Evolutionary conservation across 148 eudicot genomes (phyloP).

Genomic region (Chenopodium formosanum): DNA sequence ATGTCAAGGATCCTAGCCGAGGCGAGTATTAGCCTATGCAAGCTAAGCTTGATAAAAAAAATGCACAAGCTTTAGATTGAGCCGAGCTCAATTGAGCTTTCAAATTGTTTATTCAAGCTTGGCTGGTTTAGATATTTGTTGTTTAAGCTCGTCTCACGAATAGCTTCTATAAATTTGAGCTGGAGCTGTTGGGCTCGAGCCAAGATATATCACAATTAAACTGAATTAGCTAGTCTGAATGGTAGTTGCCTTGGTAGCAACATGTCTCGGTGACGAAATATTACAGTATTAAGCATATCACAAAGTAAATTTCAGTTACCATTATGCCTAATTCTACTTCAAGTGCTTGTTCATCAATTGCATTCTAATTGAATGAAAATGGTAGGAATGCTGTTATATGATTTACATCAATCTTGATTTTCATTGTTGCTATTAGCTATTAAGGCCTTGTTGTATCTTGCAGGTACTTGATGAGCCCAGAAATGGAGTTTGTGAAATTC

Average conservation of each 20-base stretch:
- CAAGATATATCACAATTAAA: too few species aligned
- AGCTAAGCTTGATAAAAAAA: too few species aligned
- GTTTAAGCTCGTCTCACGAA: too few species aligned
- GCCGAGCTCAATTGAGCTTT: too few species aligned
- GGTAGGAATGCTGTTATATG: not conserved
- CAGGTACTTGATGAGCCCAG: conserved; percentile 98
- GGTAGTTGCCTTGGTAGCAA: not conserved
- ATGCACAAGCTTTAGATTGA: too few species aligned
- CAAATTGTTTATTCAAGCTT: too few species aligned
- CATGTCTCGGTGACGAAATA: not conserved
- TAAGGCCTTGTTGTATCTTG: conserved; percentile 6
- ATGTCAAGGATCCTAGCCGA: too few species aligned
- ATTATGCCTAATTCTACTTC: not conserved
- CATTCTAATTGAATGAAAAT: not conserved
- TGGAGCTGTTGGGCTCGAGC: too few species aligned
- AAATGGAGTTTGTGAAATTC: conserved; percentile 83
- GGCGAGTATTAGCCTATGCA: too few species aligned
- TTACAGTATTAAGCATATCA: not conserved
- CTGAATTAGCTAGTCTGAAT: not conserved
- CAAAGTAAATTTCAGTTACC: not conserved
- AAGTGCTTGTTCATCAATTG: not conserved
- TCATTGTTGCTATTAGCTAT: too few species aligned
- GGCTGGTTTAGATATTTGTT: too few species aligned
- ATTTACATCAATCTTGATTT: not conserved
- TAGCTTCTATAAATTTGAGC: too few species aligned